Conservation (phyloP, 2,329 filamentous ascomycete species). For the Hypoxylon sp. region DNA sequence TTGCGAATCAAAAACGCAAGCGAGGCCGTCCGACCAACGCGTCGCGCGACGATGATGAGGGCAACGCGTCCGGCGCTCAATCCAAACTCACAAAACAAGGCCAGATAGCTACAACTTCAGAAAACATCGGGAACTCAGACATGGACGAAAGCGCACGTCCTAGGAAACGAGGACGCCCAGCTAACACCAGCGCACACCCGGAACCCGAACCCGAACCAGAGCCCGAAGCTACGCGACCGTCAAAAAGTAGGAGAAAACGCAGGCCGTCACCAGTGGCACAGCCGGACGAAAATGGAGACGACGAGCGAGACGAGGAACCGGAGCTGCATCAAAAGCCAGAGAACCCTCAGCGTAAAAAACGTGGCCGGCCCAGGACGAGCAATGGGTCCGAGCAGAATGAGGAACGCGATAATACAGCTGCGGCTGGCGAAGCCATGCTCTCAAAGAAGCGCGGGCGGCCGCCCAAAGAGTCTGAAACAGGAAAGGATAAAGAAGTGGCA, state of each 20-base stretch:
- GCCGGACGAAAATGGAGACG: background rate
- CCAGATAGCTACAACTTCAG: slow-evolving; percentile 13
- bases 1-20: slow-evolving; percentile 52
- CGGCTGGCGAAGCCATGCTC: slow-evolving; percentile 2
- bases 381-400: slow-evolving; percentile 12
- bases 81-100: slow-evolving; percentile 29
- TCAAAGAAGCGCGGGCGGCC: slow-evolving; percentile 28
- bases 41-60: slow-evolving; percentile 43
- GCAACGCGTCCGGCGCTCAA: slow-evolving; percentile 40
- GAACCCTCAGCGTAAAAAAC: slow-evolving; percentile 35
- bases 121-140: slow-evolving; percentile 22
- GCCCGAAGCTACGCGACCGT: slow-evolving; percentile 25
- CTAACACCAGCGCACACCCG: slow-evolving; percentile 30
- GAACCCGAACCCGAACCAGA: slow-evolving; percentile 31
- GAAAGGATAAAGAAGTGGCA: slow-evolving; percentile 29
- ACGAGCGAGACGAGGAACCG: slow-evolving; percentile 1
- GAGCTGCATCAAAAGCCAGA: slow-evolving; percentile 16
- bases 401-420: slow-evolving; percentile 9
- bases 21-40: slow-evolving; percentile 54
- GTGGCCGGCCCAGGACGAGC: slow-evolving; percentile 42
- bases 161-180: slow-evolving; percentile 38
- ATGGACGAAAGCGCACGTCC: slow-evolving; percentile 34
- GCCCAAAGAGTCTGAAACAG: slow-evolving; percentile 12
- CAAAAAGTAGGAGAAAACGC: slow-evolving; percentile 40
- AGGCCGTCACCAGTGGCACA: slow-evolving; percentile 34